These are phyloP conservation scores for Kazachstania sp. DNA, from an alignment of 1,139 yeast genomes.

Conservation along the genomic window DNA sequence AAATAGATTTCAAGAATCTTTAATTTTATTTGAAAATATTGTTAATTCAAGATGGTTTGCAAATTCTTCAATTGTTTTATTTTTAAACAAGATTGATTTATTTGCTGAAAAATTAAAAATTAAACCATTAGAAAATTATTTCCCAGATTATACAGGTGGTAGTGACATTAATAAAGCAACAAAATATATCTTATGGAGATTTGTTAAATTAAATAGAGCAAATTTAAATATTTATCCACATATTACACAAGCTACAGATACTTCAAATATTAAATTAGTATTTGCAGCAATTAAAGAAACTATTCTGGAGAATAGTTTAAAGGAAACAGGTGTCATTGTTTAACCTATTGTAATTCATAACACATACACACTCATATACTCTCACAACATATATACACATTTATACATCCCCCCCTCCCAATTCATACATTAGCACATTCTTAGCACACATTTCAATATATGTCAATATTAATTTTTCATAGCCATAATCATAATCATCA, in stretches of 20 bases:
- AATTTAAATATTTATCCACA: slow-evolving; percentile 81
- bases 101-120: slow-evolving; percentile 77
- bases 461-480: no score
- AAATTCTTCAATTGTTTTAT: slow-evolving; percentile 74
- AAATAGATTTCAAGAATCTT: slow-evolving; percentile 77
- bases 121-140: slow-evolving; percentile 74
- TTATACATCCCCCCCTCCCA: no score
- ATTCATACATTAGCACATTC: no score
- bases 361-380: no score
- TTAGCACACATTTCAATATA: no score
- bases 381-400: no score
- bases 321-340: slow-evolving; percentile 73
- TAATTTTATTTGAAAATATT: slow-evolving; percentile 79
- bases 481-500: no score
- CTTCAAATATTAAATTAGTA: slow-evolving; percentile 77
- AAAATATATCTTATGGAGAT: slow-evolving; percentile 85
- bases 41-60: slow-evolving; percentile 93
- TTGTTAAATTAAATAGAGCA: slow-evolving; percentile 75
- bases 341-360: no score
- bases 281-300: slow-evolving; percentile 91
- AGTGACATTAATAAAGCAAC: slow-evolving; percentile 87
- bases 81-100: slow-evolving; percentile 81
- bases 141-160: slow-evolving; percentile 90
- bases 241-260: slow-evolving; percentile 91
- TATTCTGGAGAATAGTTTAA: slow-evolving; percentile 71